Base-by-base conservation (phyloP, 2,329 filamentous ascomycete genomes). In the Penicillium thymicola region DNA sequence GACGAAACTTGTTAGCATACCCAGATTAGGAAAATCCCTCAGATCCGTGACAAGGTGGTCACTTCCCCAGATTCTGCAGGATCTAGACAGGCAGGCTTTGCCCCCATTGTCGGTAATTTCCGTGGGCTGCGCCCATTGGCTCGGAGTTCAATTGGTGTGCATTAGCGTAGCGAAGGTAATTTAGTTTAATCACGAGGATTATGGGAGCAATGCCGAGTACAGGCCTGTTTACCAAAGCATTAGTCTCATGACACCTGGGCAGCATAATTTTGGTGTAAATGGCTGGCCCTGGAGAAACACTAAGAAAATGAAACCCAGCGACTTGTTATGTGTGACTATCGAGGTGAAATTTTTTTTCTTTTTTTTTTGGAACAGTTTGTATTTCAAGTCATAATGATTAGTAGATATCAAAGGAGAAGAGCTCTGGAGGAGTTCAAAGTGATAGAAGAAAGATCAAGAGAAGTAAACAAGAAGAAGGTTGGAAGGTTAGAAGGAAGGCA, bases 11-110 rank as follows among this genome's bases (percentile, higher is more conserved):
- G 18, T 34, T n/a, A 23, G 48, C 14, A 41, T 16, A 46, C 7
- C 36, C 32, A 1, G 10, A 55, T 52, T 28, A 6, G 47, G 36
- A 7, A 43, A 21, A 27, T 34, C 5, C 23, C 34, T 25, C 41
- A 23, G 21, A 52, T 51, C 48, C 54, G 42, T 55, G 54, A 41
- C 48, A 16, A 52, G 40, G 28, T 30, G 34, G 54, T 52, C 28
- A 32, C 36, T 13, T 46, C 30, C 48, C 41, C 41, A 13, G 28
- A 25, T 46, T 30, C 27, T 55, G 40, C 27, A 28, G 34, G n/a
- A 38, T 18, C 13, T 37, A 44, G 32, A 37, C 43, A 27, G 48
- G 21, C 30, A 45, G 34, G 18, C 13, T 34, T 10, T 23, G 18
- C 27, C n/a, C 18, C 14, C 16, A 14, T 23, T n/a, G 2, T 23